These are phyloP conservation scores for Pleurotus sapidus DNA, from an alignment of 768 basidiomycete genomes.

Conservation along the genomic window DNA sequence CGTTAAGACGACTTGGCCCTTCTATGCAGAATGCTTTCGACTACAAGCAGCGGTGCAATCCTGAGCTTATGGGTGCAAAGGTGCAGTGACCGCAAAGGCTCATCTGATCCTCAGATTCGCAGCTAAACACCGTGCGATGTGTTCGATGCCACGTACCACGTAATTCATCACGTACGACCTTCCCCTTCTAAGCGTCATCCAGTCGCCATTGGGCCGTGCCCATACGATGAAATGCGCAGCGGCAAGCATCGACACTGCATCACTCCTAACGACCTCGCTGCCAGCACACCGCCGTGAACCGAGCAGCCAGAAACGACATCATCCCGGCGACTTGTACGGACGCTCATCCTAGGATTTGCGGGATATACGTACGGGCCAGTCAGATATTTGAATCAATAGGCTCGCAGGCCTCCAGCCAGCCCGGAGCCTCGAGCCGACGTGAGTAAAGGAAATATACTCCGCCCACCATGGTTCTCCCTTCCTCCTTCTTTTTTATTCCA, in stretches of 20 bases:
- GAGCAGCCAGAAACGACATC: too few species aligned
- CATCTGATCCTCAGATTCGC: slow-evolving; percentile 4
- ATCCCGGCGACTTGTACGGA: too few species aligned
- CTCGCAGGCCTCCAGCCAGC: background rate
- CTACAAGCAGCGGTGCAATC: background rate
- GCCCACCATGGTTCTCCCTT: background rate
- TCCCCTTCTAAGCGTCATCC: background rate
- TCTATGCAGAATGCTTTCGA: too few species aligned
- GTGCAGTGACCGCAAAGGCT: background rate
- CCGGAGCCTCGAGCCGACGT: slow-evolving; percentile 8
- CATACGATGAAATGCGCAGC: too few species aligned
- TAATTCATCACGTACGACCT: background rate
- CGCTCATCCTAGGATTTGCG: slow-evolving; percentile 1
- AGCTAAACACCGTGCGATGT: background rate
- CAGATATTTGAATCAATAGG: background rate
- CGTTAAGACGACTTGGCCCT: too few species aligned
- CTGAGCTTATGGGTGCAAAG: background rate
- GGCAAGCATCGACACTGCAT: too few species aligned
- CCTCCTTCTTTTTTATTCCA: background rate
- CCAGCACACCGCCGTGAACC: too few species aligned
- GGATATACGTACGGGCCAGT: slow-evolving; percentile 1
- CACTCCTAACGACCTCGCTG: too few species aligned
- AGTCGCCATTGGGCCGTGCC: background rate
- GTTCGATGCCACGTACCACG: background rate
- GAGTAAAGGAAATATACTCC: background rate